Evolutionary conservation across 1,284 basidiomycete species (phyloP).

Genomic region (Austroboletus rostrupii): DNA sequence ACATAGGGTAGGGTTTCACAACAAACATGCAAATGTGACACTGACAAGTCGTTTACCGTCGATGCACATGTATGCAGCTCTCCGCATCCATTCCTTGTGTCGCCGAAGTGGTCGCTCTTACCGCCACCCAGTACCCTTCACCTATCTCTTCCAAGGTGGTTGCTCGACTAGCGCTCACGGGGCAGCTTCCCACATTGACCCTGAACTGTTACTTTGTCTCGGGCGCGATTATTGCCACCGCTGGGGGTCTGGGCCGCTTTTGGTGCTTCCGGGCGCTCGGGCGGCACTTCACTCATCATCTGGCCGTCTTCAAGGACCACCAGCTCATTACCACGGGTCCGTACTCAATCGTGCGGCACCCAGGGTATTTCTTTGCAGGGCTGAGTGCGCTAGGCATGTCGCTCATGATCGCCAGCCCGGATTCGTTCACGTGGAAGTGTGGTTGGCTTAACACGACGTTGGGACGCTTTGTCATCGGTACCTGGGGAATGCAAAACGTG

Average conservation of each 20-base stretch:
- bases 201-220: constrained; percentile 13
- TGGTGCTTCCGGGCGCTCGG: constrained; percentile 30
- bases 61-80: constrained; percentile 7
- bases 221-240: constrained; percentile 16
- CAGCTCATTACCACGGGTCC: constrained; percentile 30
- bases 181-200: constrained; percentile 12
- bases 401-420: constrained; percentile 25
- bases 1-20: constrained; percentile 19
- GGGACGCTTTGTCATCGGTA: constrained; percentile 15
- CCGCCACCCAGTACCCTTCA: constrained; percentile 20
- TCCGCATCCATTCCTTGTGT: constrained; percentile 27
- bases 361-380: constrained; percentile 23
- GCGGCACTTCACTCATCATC: constrained; percentile 29
- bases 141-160: constrained; percentile 18
- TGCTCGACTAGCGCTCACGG: constrained; percentile 17
- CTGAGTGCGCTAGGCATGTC: constrained; percentile 25
- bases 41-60: neutral
- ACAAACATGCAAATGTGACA: neutral
- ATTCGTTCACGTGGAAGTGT: constrained; percentile 20
- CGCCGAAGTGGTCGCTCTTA: constrained; percentile 20
- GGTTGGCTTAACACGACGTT: constrained; percentile 24
- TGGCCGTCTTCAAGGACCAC: constrained; percentile 26
- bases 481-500: constrained; percentile 18
- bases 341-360: constrained; percentile 31
- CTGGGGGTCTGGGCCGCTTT: constrained; percentile 24